Conservation (phyloP, 2,329 filamentous ascomycete species). For the Apiospora hydei region DNA sequence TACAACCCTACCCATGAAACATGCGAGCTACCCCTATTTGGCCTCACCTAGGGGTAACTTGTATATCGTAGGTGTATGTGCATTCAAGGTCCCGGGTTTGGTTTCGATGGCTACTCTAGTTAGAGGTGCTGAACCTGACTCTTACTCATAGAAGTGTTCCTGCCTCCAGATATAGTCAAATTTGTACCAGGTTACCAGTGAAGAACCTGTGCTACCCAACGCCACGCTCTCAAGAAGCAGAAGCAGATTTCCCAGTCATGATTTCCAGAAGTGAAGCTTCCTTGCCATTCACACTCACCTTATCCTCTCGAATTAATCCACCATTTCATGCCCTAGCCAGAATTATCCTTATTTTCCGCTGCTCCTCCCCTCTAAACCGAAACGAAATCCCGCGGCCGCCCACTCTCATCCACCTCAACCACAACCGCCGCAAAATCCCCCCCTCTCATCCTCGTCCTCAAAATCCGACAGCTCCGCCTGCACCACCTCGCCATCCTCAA, state of each 20-base stretch:
- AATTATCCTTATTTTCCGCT: too few species aligned
- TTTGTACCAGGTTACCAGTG: neutral
- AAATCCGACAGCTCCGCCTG: constrained; percentile 57
- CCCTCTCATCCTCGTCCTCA: constrained; percentile 61
- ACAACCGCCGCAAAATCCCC: constrained; percentile 61
- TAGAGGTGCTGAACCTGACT: neutral
- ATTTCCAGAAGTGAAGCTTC: neutral
- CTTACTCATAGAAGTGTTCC: neutral
- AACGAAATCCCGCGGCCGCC: constrained; percentile 59
- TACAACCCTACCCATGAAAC: too few species aligned
- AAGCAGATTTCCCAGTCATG: constrained; percentile 15
- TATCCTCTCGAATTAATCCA: neutral
- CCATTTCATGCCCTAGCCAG: neutral
- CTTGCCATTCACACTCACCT: neutral
- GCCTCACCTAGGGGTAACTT: too few species aligned
- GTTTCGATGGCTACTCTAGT: neutral
- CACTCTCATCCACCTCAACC: constrained; percentile 59
- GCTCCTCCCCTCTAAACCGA: constrained; percentile 39
- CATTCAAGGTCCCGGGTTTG: too few species aligned
- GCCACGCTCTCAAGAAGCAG: constrained; percentile 7
- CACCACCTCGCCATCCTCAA: constrained; percentile 61
- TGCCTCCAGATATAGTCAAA: neutral
- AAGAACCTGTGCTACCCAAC: constrained; percentile 4
- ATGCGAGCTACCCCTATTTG: too few species aligned
- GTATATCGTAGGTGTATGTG: too few species aligned